Base-by-base conservation (phyloP, 2,329 filamentous ascomycete genomes). In the Stagonosporopsis rhizophila region DNA sequence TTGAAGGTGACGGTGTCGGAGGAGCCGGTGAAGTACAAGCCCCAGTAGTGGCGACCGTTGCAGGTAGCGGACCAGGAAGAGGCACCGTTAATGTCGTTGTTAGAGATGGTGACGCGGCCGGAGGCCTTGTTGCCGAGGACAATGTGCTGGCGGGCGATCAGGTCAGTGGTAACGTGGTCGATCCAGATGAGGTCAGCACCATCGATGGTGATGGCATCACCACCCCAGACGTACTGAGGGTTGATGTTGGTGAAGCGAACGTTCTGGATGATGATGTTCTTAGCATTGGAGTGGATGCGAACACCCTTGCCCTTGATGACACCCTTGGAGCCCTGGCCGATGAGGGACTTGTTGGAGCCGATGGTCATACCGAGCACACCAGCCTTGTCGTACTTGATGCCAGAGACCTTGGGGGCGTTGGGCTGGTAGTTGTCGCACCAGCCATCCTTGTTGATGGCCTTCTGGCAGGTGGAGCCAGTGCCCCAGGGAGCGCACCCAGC, bases 61-160 rank as follows among this genome's bases (percentile, higher is more conserved):
- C 85, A 87, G 42, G 80, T 83, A 4, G 85, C 81, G 11, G 83
- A 86, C 76, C 79, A 87, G 17, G 74, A 70, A 30, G 80, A 80
- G 22, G 70, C 68, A 41, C 85, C 85, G 66, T 88, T 81, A 63
- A 88, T 82, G 67, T 85, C 82, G 74, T 69, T 79, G 80, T 87
- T 87, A 63, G 84, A 84, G 70, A 88, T 81, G 25, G 84, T 85
- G 19, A 87, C 82, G 40, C 82, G 82, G 70, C 79, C 80, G 64
- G 79, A 81, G 46, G 83, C 80, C 3, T 71, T 67, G 68, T 79
- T 82, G 57, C 85, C 85, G 45, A 84, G 79, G 45, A 87, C 85
- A 45, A 86, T 82, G 77, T 86, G 82, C 72, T 87, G 85, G 40
- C 85, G 83, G 49, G 83, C 83, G 61, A 86, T 83, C 40, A 82